phyloP scores from a whole-genome alignment of 2,329 filamentous ascomycete species.

The Lecanicillium sp. region DNA sequence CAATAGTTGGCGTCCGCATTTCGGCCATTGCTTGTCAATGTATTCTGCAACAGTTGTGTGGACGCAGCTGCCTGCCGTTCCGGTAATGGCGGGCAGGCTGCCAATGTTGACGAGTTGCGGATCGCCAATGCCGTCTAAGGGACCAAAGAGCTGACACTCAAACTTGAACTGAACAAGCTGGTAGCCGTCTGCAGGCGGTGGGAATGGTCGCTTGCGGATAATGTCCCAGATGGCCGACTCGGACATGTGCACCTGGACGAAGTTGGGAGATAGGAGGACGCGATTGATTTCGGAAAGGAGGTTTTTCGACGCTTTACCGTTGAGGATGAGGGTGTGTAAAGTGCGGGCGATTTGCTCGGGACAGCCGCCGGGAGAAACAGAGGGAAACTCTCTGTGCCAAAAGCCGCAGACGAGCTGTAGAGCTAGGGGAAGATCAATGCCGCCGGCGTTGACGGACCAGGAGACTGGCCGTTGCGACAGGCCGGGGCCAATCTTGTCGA shows the following conservation, averaged over 20 bases:
- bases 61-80: constrained; percentile 23
- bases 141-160: constrained; percentile 23
- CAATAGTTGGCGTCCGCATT: constrained; percentile 20
- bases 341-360: constrained; percentile 25
- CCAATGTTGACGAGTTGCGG: constrained; percentile 20
- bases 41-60: constrained; percentile 26
- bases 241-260: constrained; percentile 28
- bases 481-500: constrained; percentile 26
- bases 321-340: constrained; percentile 20
- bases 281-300: constrained; percentile 22
- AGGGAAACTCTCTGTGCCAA: constrained; percentile 26
- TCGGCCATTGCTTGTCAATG: constrained; percentile 22
- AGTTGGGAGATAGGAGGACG: constrained; percentile 24
- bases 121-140: constrained; percentile 19
- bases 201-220: constrained; percentile 20
- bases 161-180: constrained; percentile 27
- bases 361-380: constrained; percentile 22
- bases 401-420: constrained; percentile 27
- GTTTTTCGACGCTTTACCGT: constrained; percentile 18
- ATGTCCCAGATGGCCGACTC: constrained; percentile 29
- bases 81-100: constrained; percentile 23
- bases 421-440: constrained; percentile 25
- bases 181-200: constrained; percentile 24
- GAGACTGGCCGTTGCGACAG: constrained; percentile 22
- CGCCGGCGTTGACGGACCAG: constrained; percentile 23